A percentile compares a stretch with the other conserved stretches of the same genome.
Evolutionary conservation across 257 asterid species (phyloP).

Genomic region (Voacanga thouarsii): DNA sequence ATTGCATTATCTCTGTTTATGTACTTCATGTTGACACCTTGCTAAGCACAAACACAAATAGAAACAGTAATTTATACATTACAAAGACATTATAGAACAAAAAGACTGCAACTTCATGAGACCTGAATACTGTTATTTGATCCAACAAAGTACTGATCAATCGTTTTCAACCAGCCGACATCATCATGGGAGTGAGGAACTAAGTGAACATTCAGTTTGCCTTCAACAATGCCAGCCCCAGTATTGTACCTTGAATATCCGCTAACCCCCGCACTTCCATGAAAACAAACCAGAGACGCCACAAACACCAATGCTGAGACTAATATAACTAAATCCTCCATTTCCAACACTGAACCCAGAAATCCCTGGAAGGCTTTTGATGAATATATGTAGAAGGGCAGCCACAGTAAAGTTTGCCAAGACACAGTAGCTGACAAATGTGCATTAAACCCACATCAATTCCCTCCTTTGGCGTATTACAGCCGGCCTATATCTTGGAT

Average conservation of each 20-base stretch:
- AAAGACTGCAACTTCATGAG: neutral
- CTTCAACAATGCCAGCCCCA: constrained; percentile 55
- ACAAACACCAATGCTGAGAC: constrained; percentile 33
- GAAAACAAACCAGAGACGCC: constrained; percentile 23
- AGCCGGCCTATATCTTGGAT: neutral
- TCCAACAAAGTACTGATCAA: constrained; percentile 94
- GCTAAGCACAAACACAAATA: neutral
- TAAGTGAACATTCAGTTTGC: constrained; percentile 83
- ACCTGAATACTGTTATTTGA: constrained; percentile 84
- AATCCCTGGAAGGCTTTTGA: neutral
- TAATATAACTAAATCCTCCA: constrained; percentile 23
- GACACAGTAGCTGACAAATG: neutral
- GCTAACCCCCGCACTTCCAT: constrained; percentile 33
- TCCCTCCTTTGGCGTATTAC: neutral
- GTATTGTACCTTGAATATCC: constrained; percentile 50
- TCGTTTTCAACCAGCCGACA: constrained; percentile 89
- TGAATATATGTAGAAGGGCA: neutral
- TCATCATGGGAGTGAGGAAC: constrained; percentile 92
- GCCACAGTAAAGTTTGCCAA: neutral
- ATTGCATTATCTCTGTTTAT: neutral
- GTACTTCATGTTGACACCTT: neutral
- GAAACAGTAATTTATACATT: neutral
- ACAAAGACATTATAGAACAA: neutral
- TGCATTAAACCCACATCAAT: neutral
- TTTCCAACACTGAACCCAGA: constrained; percentile 17